phyloP scores from a whole-genome alignment of 768 basidiomycete species.

The Tulasnella sp. region DNA sequence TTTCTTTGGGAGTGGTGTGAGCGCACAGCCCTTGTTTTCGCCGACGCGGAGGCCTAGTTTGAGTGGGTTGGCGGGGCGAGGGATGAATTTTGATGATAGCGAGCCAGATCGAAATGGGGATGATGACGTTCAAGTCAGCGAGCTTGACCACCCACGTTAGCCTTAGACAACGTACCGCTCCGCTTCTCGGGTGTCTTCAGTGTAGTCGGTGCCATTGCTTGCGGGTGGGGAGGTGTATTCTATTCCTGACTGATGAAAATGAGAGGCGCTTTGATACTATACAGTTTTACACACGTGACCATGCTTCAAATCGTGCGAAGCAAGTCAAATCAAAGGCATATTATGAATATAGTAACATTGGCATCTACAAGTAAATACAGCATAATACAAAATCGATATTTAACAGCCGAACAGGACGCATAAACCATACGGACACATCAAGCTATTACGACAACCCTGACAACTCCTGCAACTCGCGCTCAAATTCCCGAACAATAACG shows the following conservation, averaged over 20 bases:
- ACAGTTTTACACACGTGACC: not conserved
- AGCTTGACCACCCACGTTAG: not conserved
- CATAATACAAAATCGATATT: too few relatives aligned
- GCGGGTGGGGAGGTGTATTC: not conserved
- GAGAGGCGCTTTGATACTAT: constrained; percentile 10
- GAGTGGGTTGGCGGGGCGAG: not conserved
- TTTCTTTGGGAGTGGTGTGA: constrained; percentile 67
- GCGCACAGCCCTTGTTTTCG: constrained; percentile 79
- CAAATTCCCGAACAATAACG: not conserved
- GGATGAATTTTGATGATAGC: too few relatives aligned
- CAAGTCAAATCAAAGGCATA: not conserved
- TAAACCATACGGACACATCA: too few relatives aligned
- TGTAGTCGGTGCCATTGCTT: not conserved
- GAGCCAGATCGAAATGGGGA: not conserved
- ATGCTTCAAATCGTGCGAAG: too few relatives aligned
- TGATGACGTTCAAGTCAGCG: not conserved
- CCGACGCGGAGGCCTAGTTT: constrained; percentile 72
- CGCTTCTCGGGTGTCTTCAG: constrained; percentile 7
- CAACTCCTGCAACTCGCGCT: constrained; percentile 3
- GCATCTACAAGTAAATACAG: too few relatives aligned
- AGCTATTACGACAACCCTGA: too few relatives aligned
- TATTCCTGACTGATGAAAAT: constrained; percentile 1
- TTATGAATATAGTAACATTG: not conserved
- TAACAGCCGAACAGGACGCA: too few relatives aligned
- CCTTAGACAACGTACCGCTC: not conserved